Base-by-base conservation (phyloP, 1,284 basidiomycete species). In the Ustilago lituana region DNA sequence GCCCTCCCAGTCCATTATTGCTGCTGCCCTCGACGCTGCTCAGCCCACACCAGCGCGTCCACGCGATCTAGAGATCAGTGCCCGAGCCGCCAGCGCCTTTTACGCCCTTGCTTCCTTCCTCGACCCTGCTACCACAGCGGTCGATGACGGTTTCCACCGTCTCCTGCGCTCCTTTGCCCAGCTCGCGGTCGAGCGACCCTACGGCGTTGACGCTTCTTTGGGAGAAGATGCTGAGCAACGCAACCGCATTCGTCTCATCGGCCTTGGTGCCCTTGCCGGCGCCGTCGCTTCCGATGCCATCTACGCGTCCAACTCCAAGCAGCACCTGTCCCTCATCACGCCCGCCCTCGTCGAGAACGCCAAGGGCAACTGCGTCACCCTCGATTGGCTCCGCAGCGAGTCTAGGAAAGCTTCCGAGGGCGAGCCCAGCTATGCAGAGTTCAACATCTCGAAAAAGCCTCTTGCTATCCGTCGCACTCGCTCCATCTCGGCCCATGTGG, bases 61-160 rank as follows among this genome's bases (percentile, higher is more conserved):
- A 33, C 64, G 80, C 66, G 94, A 98, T 82, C 84, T 94, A 26
- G 95, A 97, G 81, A 87, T 97, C 23, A 86, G 88, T 47, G 91
- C 91, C 2, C 88, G 92, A 73, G 89, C 91, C 7, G 92, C 93
- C 9, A 90, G 87, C 76, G 87, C 93, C 61, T 94, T 98, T 77
- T 91, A 90, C 12, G 90, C 93, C 0, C 93, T 93, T 87, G 90
- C 92, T n/a, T 94, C 92, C 6, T 95, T 90, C 76, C 92, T 93
- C 8, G 90, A 94, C 73, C 92, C 93, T 23, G 53, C 73, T 23
- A 66, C 67, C 41, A 59, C 67, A 6, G 0, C 91, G 40, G 87
- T 90, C 24, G 92, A 94, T 78, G 87, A 87, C 69, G 57, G 38
- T 32, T 65, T 71, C 50, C 91, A 91, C 0, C 85, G 85, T 4